Percentiles rank a stretch among this genome's conserved stretches.
Evolutionary conservation across 768 basidiomycete species (phyloP).

Genomic region (Hygrophorus russula): DNA sequence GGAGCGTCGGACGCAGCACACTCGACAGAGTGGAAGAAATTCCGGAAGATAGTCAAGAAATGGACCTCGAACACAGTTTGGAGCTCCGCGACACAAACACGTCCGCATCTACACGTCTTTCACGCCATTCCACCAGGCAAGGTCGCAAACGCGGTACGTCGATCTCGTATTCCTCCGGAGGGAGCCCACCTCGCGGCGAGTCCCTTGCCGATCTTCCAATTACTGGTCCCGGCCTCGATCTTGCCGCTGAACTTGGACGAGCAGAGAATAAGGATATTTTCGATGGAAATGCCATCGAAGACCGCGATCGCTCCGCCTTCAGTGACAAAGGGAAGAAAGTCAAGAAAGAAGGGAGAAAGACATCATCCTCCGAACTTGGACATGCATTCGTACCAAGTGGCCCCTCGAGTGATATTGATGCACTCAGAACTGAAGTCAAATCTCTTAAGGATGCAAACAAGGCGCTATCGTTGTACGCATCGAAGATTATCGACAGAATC

Average conservation of each 20-base stretch:
- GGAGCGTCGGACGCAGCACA: conserved; percentile 43
- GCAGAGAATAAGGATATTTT: conserved; percentile 83
- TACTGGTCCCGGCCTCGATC: conserved; percentile 80
- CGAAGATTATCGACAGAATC: conserved; percentile 96
- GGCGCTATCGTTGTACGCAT: conserved; percentile 88
- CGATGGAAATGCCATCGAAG: conserved; percentile 41
- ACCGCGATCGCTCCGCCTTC: conserved; percentile 33
- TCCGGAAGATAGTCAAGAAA: conserved; percentile 29
- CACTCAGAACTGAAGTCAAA: conserved; percentile 81
- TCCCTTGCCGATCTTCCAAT: conserved; percentile 80
- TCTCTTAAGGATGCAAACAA: conserved; percentile 93
- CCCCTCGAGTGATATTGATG: conserved; percentile 51
- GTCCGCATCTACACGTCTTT: conserved; percentile 24
- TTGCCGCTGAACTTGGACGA: conserved; percentile 85
- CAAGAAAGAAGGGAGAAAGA: conserved; percentile 33
- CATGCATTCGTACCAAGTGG: conserved; percentile 29
- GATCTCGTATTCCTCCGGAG: conserved; percentile 32
- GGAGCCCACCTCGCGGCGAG: conserved; percentile 46
- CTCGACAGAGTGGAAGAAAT: conserved; percentile 58
- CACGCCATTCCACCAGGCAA: conserved; percentile 29
- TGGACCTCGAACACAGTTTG: conserved; percentile 26
- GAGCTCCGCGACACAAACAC: conserved; percentile 25
- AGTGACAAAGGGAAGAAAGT: conserved; percentile 36
- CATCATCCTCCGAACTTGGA: conserved; percentile 20
- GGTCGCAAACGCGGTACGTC: conserved; percentile 43